Conservation (phyloP, 192 early-diverging fungal species). For the Allomyces javanicus region DNA sequence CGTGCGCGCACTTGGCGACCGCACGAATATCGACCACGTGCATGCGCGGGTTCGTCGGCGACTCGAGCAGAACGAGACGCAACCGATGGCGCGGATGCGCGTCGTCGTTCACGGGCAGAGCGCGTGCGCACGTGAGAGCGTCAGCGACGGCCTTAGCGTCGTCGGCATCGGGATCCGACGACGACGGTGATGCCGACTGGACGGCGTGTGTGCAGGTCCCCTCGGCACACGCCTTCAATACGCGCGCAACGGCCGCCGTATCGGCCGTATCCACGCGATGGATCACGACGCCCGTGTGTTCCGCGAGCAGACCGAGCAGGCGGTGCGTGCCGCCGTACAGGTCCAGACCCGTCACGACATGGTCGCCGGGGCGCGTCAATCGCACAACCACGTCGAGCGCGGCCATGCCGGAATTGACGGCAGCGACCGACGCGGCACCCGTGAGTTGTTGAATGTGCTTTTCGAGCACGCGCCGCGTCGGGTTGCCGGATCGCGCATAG, state of each 20-base stretch:
- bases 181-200: too few species aligned
- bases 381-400: slow-evolving; percentile 82
- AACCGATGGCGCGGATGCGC: too few species aligned
- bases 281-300: slow-evolving; percentile 56
- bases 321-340: slow-evolving; percentile 95
- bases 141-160: too few species aligned
- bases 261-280: slow-evolving; percentile 83
- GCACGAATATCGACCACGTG: slow-evolving; percentile 80
- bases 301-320: slow-evolving; percentile 62
- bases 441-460: slow-evolving; percentile 88
- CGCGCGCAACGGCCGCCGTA: slow-evolving; percentile 32
- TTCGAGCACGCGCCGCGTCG: slow-evolving; percentile 84
- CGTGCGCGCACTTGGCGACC: slow-evolving; percentile 52
- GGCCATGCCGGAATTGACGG: slow-evolving; percentile 78
- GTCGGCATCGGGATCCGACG: too few species aligned
- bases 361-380: slow-evolving; percentile 65
- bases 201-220: too few species aligned
- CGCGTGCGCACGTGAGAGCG: too few species aligned
- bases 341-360: slow-evolving; percentile 89
- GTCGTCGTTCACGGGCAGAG: too few species aligned
- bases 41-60: slow-evolving; percentile 91
- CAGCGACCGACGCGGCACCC: slow-evolving; percentile 70
- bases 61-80: slow-evolving; percentile 71
- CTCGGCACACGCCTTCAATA: slow-evolving; percentile 3
- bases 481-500: slow-evolving; percentile 91